phyloP scores from a whole-genome alignment of 192 early-diverging fungal species.

The Phlyctochytrium bullatum region DNA sequence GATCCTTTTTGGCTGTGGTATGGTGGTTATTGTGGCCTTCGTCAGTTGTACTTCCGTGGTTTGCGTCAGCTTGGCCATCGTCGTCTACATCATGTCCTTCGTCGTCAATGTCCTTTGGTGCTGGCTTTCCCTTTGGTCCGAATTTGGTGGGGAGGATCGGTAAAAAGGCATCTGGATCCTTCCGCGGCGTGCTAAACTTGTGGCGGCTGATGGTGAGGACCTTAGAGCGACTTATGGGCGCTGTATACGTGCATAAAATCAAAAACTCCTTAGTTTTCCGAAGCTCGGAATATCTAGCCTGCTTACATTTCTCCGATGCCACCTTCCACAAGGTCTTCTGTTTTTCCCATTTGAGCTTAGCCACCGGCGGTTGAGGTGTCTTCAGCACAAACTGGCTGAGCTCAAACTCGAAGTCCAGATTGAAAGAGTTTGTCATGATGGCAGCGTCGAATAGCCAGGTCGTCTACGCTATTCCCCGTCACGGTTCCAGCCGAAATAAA shows the following conservation, averaged over 20 bases:
- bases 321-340: conserved; percentile 24
- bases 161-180: background rate
- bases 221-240: background rate
- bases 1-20: background rate
- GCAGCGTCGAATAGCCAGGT: background rate
- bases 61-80: background rate
- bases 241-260: background rate
- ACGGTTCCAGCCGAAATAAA: background rate
- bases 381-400: conserved; percentile 11
- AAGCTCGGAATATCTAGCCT: background rate
- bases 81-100: background rate
- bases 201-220: background rate
- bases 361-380: background rate
- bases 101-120: background rate
- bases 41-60: background rate
- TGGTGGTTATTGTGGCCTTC: background rate
- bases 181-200: background rate
- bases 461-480: background rate
- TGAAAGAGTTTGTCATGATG: background rate
- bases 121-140: background rate
- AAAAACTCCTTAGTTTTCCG: background rate
- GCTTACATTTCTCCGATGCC: background rate
- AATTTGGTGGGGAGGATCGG: background rate
- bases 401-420: background rate
- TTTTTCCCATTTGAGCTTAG: conserved; percentile 28